Conservation (phyloP, 768 basidiomycete species). For the Coprinellus micaceus region DNA sequence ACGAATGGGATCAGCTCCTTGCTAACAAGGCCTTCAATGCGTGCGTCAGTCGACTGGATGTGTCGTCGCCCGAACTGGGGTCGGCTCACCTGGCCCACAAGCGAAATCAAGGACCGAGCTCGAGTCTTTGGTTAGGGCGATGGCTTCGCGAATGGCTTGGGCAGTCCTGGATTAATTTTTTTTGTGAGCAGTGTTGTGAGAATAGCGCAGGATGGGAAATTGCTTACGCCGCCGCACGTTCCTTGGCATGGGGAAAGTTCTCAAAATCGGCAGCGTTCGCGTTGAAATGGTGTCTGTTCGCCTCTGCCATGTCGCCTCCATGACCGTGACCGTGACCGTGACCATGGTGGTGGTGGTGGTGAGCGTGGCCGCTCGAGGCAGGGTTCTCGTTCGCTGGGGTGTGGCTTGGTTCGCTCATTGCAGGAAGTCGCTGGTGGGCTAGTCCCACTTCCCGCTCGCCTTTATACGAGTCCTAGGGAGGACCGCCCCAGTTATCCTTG, state of each 20-base stretch:
- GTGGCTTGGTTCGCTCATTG: too few species aligned
- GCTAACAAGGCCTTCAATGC: constrained; percentile 51
- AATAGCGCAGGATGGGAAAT: too few species aligned
- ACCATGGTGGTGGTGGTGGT: constrained; percentile 8
- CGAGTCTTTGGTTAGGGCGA: constrained; percentile 44
- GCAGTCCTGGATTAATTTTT: constrained; percentile 20
- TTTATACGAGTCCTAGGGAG: too few species aligned
- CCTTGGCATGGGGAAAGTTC: constrained; percentile 9
- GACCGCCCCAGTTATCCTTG: too few species aligned
- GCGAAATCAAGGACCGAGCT: constrained; percentile 67
- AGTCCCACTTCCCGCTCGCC: too few species aligned
- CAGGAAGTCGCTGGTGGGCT: too few species aligned
- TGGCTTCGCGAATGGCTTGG: constrained; percentile 28
- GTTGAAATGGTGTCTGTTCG: constrained; percentile 11
- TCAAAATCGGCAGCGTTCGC: constrained; percentile 4
- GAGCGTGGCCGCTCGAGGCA: background rate
- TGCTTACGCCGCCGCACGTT: constrained; percentile 7
- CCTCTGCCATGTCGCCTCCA: background rate
- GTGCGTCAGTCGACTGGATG: background rate
- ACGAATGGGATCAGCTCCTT: constrained; percentile 51
- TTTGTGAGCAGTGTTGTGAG: background rate
- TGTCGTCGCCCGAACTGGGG: too few species aligned
- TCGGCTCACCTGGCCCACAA: constrained; percentile 58
- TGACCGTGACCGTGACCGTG: background rate
- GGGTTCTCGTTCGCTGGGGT: too few species aligned